Evolutionary conservation across 1,139 yeast genomes (phyloP).

Genomic region (Kazachstania sp.): DNA sequence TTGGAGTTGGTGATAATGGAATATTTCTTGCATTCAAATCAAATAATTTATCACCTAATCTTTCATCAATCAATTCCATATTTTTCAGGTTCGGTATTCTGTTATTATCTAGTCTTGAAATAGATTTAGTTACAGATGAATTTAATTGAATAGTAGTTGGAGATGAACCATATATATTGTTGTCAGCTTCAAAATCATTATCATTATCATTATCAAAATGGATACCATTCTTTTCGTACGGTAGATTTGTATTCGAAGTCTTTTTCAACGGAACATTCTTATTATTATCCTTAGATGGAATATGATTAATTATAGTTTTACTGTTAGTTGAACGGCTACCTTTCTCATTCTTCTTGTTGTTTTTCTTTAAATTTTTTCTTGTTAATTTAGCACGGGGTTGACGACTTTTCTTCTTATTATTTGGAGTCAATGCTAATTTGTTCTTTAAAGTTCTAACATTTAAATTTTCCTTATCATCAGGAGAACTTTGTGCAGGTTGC

Average conservation of each 20-base stretch:
- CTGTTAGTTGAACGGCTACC: neutral
- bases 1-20: conserved; percentile 30
- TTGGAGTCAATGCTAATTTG: neutral
- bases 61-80: conserved; percentile 12
- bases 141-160: conserved; percentile 31
- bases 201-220: too few relatives aligned
- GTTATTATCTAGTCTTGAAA: conserved; percentile 13
- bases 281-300: neutral
- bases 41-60: conserved; percentile 19
- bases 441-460: neutral
- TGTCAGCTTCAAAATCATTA: conserved; percentile 10
- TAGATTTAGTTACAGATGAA: conserved; percentile 29
- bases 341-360: neutral
- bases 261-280: neutral
- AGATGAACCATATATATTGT: conserved; percentile 27
- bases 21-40: conserved; percentile 14
- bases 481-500: conserved; percentile 1
- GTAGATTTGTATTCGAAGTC: neutral
- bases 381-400: neutral
- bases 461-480: conserved; percentile 2
- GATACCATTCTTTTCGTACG: neutral
- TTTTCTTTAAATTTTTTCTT: neutral
- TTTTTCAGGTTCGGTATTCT: conserved; percentile 15
- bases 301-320: neutral
- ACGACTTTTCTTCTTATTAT: neutral